phyloP scores from a whole-genome alignment of 2,329 filamentous ascomycete genomes.

The Macroventuria anomochaeta region DNA sequence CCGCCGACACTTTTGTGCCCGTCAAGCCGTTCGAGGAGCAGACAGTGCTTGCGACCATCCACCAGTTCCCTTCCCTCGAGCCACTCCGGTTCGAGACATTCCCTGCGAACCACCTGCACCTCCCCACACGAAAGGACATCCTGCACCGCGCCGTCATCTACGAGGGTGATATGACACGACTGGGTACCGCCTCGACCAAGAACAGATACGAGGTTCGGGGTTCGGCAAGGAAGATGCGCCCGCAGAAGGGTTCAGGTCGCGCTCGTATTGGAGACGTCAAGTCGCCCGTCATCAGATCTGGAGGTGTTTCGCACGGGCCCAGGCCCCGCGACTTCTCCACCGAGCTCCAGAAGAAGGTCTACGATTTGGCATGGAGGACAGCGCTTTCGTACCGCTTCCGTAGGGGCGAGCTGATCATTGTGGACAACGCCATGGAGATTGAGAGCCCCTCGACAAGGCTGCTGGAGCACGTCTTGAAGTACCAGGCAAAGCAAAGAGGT shows the following conservation, averaged over 20 bases:
- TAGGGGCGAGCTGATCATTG: slow-evolving; percentile 83
- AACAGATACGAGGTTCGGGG: slow-evolving; percentile 78
- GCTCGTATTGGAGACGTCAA: slow-evolving; percentile 83
- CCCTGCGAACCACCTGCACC: slow-evolving; percentile 79
- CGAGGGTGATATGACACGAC: slow-evolving; percentile 84
- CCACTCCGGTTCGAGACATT: slow-evolving; percentile 79
- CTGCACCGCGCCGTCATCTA: slow-evolving; percentile 91
- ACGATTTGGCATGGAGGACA: slow-evolving; percentile 94
- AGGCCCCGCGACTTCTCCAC: slow-evolving; percentile 91
- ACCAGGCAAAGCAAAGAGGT: slow-evolving; percentile 62
- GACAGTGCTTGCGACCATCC: slow-evolving; percentile 80
- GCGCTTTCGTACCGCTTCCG: slow-evolving; percentile 91
- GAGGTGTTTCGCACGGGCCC: slow-evolving; percentile 89
- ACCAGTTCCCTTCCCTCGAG: slow-evolving; percentile 88
- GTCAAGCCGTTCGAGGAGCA: slow-evolving; percentile 47
- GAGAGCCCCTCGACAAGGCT: slow-evolving; percentile 67
- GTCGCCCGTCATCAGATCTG: slow-evolving; percentile 80
- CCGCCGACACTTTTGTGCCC: slow-evolving; percentile 48
- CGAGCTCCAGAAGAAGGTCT: slow-evolving; percentile 82
- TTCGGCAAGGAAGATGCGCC: slow-evolving; percentile 78
- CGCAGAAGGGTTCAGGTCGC: slow-evolving; percentile 83
- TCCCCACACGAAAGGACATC: slow-evolving; percentile 88
- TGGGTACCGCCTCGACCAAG: slow-evolving; percentile 70
- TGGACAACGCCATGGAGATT: slow-evolving; percentile 79
- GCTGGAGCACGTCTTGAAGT: slow-evolving; percentile 70